A percentile compares a stretch with the other conserved stretches of the same genome.
Conservation (phyloP, 257 asterid species). For the Forsythia viridissima region DNA sequence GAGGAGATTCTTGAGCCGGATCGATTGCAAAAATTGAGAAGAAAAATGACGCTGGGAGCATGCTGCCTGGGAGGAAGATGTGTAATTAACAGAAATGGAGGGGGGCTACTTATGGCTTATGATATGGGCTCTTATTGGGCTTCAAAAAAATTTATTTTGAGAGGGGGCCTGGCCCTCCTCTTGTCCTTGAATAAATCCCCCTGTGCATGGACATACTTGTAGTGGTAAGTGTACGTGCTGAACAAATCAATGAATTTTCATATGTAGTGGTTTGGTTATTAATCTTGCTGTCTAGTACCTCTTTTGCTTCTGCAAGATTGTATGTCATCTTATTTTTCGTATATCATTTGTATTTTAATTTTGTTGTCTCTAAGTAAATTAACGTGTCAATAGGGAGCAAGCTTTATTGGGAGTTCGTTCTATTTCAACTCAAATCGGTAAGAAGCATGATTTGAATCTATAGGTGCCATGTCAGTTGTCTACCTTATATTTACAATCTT, state of each 20-base stretch:
- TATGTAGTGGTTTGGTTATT: neutral
- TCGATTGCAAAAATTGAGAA: too few species aligned
- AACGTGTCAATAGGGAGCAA: conserved; percentile 58
- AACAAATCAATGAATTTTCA: neutral
- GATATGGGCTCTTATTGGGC: too few species aligned
- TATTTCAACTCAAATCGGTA: conserved; percentile 89
- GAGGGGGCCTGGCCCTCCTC: too few species aligned
- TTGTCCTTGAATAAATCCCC: too few species aligned
- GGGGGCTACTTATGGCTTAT: too few species aligned
- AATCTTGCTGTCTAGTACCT: neutral
- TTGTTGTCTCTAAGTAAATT: conserved; percentile 15
- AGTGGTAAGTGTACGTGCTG: neutral
- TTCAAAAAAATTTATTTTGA: too few species aligned
- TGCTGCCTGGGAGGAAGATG: too few species aligned
- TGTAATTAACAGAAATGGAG: too few species aligned
- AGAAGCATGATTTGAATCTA: conserved; percentile 16
- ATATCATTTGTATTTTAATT: neutral
- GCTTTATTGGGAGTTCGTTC: conserved; percentile 64
- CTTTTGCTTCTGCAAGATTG: neutral
- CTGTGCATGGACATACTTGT: too few species aligned
- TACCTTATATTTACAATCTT: neutral
- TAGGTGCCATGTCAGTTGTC: neutral
- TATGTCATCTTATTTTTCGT: neutral
- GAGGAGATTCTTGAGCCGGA: too few species aligned
- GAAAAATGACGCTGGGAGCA: too few species aligned